These are phyloP conservation scores for Trichophyton benhamiae DNA, from an alignment of 2,329 filamentous ascomycete species.

Conservation along the genomic window DNA sequence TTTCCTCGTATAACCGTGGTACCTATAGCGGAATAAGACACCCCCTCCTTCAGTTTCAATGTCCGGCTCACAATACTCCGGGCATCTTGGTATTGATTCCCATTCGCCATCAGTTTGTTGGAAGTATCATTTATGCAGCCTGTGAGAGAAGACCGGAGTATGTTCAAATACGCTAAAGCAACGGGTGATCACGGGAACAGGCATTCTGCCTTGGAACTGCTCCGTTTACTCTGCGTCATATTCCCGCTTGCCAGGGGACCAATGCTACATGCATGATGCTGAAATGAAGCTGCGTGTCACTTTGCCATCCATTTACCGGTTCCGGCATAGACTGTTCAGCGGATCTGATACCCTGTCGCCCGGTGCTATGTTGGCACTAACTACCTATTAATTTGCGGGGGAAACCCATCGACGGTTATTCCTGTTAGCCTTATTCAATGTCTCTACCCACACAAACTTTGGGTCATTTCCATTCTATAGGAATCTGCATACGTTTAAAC, in stretches of 20 bases:
- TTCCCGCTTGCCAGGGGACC: background rate
- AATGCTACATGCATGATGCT: background rate
- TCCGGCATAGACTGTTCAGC: background rate
- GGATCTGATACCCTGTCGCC: background rate
- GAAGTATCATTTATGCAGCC: background rate
- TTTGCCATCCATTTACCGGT: background rate
- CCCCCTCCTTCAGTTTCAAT: background rate
- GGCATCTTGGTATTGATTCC: background rate
- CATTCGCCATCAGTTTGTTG: background rate
- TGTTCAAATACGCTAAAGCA: background rate
- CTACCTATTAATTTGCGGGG: no score
- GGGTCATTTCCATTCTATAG: background rate
- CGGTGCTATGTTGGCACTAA: background rate
- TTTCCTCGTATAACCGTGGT: no score
- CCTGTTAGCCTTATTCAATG: background rate
- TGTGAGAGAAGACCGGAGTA: background rate
- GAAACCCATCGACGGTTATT: background rate
- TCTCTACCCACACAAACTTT: background rate
- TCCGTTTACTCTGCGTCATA: background rate
- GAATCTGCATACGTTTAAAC: background rate
- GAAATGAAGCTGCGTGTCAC: no score
- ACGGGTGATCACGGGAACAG: background rate
- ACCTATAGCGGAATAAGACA: no score
- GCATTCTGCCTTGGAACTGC: background rate
- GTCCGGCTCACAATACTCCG: background rate